Base-by-base conservation (phyloP, 768 basidiomycete species). In the Podaxis carcinomalis region DNA sequence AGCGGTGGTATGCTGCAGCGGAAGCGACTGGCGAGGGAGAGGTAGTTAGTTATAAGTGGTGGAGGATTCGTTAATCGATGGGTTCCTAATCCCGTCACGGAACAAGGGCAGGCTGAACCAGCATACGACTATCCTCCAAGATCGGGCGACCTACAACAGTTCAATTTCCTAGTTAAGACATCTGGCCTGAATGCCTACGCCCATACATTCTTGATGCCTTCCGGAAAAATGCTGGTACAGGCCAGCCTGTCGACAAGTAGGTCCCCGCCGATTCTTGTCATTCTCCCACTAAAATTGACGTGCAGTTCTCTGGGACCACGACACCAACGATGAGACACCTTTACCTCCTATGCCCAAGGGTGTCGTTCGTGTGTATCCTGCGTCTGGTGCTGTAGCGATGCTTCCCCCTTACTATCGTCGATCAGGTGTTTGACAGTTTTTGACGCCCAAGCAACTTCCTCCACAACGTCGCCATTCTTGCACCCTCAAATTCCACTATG, bases 171-270 rank as follows among this genome's bases (percentile, higher is more conserved):
- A 7, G 69, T 79, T 61, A 81, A 78, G 51, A 86, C 88, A 2
- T 81, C 92, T 27, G 90, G 90, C 25, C 80, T 82, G 51, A 94
- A 94, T 73, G 74, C 89, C 36, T 93, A 81, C 72, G 87, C 91
- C 0, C 75, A 91, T 32, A 87, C 86, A 1, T 92, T 80, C 82
- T 77, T 89, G 27, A 78, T 92, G 16, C 87, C 87, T 0, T 87
- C 86, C 1, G 86, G 84, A 0, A 80, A 78, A 35, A 66, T 88
- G 0, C 72, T 89, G 40, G 74, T 88, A 21, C 86, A 87, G 63
- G 81, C 86, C 2, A 86, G 85, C 64, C 83, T 80, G 78, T 76
- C 77, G 42, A 84, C 86, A 0, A 80, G 40, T 42, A 42, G n/a
- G 40, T n/a, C 16, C 4, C 14, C 40, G 13, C n/a, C 11, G 13